These are phyloP conservation scores for Pistacia vera DNA, from an alignment of 345 rosid species.

Conservation along the genomic window DNA sequence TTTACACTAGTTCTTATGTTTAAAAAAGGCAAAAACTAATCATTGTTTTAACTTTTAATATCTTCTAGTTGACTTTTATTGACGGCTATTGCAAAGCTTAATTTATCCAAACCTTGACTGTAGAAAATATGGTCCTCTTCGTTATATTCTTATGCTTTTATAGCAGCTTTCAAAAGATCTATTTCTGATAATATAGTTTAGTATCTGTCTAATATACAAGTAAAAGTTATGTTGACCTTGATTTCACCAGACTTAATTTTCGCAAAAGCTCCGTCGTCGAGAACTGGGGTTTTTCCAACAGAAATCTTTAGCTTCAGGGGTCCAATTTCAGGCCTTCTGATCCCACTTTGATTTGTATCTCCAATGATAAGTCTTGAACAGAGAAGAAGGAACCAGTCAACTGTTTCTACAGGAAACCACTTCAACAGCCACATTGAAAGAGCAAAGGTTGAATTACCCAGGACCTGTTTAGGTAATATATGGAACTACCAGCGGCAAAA, in stretches of 20 bases:
- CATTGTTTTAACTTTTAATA: not conserved
- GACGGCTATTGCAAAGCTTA: not conserved
- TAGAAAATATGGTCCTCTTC: not conserved
- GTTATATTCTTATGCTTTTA: not conserved
- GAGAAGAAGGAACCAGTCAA: constrained; percentile 56
- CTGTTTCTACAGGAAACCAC: constrained; percentile 55
- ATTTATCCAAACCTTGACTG: not conserved
- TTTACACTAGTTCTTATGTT: not conserved
- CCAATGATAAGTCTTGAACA: constrained; percentile 50
- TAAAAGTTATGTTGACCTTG: constrained; percentile 36
- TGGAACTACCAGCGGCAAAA: constrained; percentile 45
- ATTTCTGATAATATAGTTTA: not conserved
- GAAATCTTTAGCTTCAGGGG: constrained; percentile 63
- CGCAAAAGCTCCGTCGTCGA: constrained; percentile 62
- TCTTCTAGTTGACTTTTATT: not conserved
- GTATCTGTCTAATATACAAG: not conserved
- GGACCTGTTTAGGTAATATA: constrained; percentile 62
- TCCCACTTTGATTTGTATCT: constrained; percentile 52
- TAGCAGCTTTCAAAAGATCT: not conserved
- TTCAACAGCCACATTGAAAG: constrained; percentile 60
- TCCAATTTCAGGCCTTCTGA: constrained; percentile 62
- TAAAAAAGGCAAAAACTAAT: too few species aligned
- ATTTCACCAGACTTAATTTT: constrained; percentile 61
- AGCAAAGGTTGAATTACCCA: constrained; percentile 65
- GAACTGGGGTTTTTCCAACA: constrained; percentile 68